Conservation (phyloP, 257 asterid genomes). For the Thymus mandschuricus region DNA sequence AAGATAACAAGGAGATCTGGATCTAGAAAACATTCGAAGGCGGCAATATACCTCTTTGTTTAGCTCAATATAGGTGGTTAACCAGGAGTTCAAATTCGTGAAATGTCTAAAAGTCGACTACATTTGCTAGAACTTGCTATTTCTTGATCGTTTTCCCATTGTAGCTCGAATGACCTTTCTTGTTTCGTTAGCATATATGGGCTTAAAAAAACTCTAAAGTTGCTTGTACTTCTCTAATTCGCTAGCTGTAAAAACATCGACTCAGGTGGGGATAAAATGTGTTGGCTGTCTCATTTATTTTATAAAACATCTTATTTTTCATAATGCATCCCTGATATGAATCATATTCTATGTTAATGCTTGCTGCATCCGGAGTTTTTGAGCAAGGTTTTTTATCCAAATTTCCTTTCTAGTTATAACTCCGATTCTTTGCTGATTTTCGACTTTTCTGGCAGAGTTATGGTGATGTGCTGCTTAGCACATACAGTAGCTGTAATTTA, state of each 20-base stretch:
- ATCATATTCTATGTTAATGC: too few species aligned
- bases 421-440: too few species aligned
- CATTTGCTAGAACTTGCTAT: not conserved
- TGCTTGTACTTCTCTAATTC: not conserved
- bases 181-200: not conserved
- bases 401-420: too few species aligned
- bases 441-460: too few species aligned
- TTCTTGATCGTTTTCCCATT: not conserved
- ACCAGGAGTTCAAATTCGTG: not conserved
- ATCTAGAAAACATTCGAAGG: not conserved
- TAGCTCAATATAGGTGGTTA: conserved; percentile 3
- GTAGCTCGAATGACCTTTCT: conserved; percentile 11
- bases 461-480: too few species aligned
- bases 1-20: not conserved
- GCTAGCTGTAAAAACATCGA: not conserved
- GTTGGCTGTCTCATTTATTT: too few species aligned
- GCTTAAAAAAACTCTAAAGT: not conserved
- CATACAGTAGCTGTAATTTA: too few species aligned
- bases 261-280: too few species aligned
- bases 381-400: too few species aligned
- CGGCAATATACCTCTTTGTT: not conserved
- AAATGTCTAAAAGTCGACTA: not conserved
- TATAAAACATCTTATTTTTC: too few species aligned
- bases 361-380: too few species aligned
- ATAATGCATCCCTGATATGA: too few species aligned